Base-by-base conservation (phyloP, 148 eudicot genomes). In the Vaccinium macrocarpon region DNA sequence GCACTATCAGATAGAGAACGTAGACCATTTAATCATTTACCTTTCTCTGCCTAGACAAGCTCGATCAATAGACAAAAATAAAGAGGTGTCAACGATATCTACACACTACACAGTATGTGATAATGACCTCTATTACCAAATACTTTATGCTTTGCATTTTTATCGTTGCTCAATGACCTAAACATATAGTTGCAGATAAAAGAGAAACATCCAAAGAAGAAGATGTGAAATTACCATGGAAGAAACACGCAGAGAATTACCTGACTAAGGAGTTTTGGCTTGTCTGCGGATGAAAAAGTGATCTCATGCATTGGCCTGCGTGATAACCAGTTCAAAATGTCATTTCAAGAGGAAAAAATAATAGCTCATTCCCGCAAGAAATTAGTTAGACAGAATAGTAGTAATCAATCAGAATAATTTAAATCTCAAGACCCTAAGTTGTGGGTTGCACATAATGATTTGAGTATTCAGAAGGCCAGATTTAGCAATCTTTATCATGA, bases 301-400 rank as follows among this genome's bases (percentile, higher is more conserved):
- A 92, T 92, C 87, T 92, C 94, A 66, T 88, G 93, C 93, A 90
- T 92, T 53, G 89, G 86, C 91, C 94, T 92, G 88, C 53, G 70
- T 71, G 82, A 59, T 74, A 35, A 55, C 66, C 87, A 86, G 46
- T 76, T 68, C 18, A 38, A 29, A 71, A 51, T 38, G 42, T 68
- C 68, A 66, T 84, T 79, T 78, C 27, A 66, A 52, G 14, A 35
- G 81, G 57, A 32, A 11, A 19, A 23, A 19, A 14, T 12, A 19
- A 66, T 66, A 66, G 73, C 42, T 68, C 73, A 27, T 68, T 27
- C 7, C 38, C 8, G 8, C 73, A 68, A 27, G 72, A 66, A 23
- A 66, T 27, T 66, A 66, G 35, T 66, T 66, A 66, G 15, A 68
- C 38, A 68, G 38, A 13, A 68, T 13, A 68, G 32, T 68, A 6